These are phyloP conservation scores for Bacterosira constricta DNA, from an alignment of 108 stramenopile genomes.

Conservation along the genomic window DNA sequence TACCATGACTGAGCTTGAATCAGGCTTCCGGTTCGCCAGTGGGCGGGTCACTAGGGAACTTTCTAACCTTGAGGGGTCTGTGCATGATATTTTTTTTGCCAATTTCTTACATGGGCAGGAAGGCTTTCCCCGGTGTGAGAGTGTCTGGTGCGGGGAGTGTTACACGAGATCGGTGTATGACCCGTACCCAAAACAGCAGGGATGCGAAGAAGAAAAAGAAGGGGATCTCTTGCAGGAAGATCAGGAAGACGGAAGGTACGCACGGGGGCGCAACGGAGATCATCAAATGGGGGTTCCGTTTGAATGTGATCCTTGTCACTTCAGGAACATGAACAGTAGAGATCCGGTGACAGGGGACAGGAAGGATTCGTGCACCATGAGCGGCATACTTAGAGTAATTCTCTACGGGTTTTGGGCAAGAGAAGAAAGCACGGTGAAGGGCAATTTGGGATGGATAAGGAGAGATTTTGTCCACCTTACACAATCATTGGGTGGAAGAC, in stretches of 20 bases:
- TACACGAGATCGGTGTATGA: slow-evolving; percentile 2
- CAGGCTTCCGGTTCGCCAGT: neutral
- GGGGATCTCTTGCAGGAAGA: too few relatives aligned
- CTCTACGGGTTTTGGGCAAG: slow-evolving; percentile 54
- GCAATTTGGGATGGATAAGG: neutral
- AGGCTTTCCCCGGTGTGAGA: slow-evolving; percentile 32
- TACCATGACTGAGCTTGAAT: neutral
- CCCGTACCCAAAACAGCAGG: slow-evolving; percentile 13
- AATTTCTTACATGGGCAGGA: slow-evolving; percentile 6
- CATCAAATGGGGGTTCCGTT: too few relatives aligned
- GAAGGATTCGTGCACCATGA: neutral
- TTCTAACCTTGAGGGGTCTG: neutral
- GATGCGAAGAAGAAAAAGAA: neutral
- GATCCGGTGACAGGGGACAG: slow-evolving; percentile 4
- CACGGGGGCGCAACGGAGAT: too few relatives aligned
- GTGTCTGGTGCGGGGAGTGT: slow-evolving; percentile 45
- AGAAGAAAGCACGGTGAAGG: neutral
- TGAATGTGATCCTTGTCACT: too few relatives aligned
- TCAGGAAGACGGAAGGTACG: too few relatives aligned
- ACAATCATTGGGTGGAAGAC: neutral
- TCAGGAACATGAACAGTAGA: slow-evolving; percentile 27
- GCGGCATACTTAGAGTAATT: slow-evolving; percentile 28
- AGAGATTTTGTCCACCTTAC: neutral
- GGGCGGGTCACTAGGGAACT: too few relatives aligned
- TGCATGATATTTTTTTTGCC: neutral